phyloP scores from a whole-genome alignment of 140 eudicot species.

The Bidens hawaiensis region DNA sequence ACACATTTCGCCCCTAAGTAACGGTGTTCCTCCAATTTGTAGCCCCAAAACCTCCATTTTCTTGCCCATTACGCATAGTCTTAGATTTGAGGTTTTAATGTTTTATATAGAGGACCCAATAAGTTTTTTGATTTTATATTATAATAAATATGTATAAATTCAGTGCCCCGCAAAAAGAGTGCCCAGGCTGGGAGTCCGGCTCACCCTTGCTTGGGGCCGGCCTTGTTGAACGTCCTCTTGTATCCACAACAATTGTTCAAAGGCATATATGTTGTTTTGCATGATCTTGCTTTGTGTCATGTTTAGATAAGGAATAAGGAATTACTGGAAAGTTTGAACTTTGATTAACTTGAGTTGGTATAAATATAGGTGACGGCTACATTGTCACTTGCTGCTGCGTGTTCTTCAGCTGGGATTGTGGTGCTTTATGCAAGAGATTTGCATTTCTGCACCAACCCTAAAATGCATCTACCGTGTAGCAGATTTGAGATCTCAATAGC shows the following conservation, averaged over 20 bases:
- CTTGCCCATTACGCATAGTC: too few relatives aligned
- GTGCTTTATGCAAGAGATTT: slow-evolving; percentile 76
- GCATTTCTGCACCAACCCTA: slow-evolving; percentile 51
- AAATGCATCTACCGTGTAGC: slow-evolving; percentile 51
- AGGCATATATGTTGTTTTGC: not conserved
- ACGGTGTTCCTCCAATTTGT: too few relatives aligned
- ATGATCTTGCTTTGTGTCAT: slow-evolving; percentile 4
- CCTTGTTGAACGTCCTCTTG: not conserved
- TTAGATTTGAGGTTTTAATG: too few relatives aligned
- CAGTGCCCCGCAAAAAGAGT: too few relatives aligned
- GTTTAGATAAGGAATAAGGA: not conserved
- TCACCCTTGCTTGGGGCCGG: too few relatives aligned
- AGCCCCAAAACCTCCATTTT: too few relatives aligned
- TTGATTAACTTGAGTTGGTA: not conserved
- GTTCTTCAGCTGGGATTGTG: slow-evolving; percentile 93
- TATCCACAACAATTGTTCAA: not conserved
- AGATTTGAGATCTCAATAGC: slow-evolving; percentile 69
- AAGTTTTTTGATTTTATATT: too few relatives aligned
- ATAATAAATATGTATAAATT: too few relatives aligned
- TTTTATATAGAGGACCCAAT: too few relatives aligned
- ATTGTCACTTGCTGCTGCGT: slow-evolving; percentile 91
- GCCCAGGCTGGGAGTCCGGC: too few relatives aligned
- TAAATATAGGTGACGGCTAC: slow-evolving; percentile 83
- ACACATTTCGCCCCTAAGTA: too few relatives aligned
- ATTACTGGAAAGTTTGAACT: not conserved